Evolutionary conservation across 2,329 filamentous ascomycete genomes (phyloP).

Genomic region (Aspergillus felis): DNA sequence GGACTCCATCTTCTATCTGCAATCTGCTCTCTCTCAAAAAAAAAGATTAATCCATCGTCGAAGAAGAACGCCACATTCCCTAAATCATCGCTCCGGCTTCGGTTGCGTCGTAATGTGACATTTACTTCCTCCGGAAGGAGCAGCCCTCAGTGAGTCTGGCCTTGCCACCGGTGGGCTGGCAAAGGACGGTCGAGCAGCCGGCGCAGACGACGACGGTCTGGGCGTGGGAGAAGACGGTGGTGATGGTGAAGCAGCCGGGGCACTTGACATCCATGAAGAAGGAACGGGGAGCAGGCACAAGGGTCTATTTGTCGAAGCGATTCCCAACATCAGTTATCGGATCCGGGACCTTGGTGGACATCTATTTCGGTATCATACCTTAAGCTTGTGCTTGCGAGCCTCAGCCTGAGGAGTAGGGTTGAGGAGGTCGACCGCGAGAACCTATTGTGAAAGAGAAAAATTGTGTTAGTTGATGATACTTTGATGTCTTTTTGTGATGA

Average conservation of each 20-base stretch:
- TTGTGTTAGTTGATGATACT: conserved; percentile 19
- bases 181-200: conserved; percentile 98
- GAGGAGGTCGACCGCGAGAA: conserved; percentile 99
- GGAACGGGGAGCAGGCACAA: conserved; percentile 93
- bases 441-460: conserved; percentile 51
- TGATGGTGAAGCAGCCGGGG: conserved; percentile 99
- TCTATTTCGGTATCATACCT: conserved; percentile 60
- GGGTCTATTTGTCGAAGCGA: conserved; percentile 57
- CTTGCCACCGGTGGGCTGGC: conserved; percentile 99
- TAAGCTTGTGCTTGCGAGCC: conserved; percentile 99
- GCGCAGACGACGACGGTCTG: conserved; percentile 99
- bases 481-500: neutral
- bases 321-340: conserved; percentile 5
- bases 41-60: conserved; percentile 25
- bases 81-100: conserved; percentile 28
- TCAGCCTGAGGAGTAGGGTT: conserved; percentile 97
- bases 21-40: conserved; percentile 15
- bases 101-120: conserved; percentile 24
- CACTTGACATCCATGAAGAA: conserved; percentile 99
- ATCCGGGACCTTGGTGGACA: neutral
- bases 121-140: conserved; percentile 99
- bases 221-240: conserved; percentile 99
- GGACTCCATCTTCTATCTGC: conserved; percentile 41
- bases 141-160: conserved; percentile 98
- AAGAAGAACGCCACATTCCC: conserved; percentile 35